These are phyloP conservation scores for Immersiella caudata DNA, from an alignment of 495 filamentous ascomycete species.

Conservation along the genomic window DNA sequence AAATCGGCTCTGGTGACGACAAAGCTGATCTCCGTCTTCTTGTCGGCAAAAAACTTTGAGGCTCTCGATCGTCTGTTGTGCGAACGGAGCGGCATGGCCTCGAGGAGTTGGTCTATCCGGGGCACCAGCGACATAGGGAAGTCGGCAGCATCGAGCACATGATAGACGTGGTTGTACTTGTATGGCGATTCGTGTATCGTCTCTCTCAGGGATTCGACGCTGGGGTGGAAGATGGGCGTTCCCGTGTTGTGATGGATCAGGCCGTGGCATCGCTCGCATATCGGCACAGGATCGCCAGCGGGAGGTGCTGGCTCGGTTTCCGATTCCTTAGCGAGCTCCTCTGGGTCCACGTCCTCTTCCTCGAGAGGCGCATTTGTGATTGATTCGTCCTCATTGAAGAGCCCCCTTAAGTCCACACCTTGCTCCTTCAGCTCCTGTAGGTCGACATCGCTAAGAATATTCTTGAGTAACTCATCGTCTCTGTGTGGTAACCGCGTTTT, in stretches of 20 bases:
- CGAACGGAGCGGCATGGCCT: conserved; percentile 66
- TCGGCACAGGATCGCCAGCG: conserved; percentile 37
- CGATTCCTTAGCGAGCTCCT: conserved; percentile 31
- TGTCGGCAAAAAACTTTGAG: conserved; percentile 62
- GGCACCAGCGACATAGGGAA: conserved; percentile 90
- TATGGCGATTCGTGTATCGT: conserved; percentile 86
- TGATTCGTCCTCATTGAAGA: conserved; percentile 29
- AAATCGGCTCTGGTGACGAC: conserved; percentile 89
- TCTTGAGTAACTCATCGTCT: conserved; percentile 42
- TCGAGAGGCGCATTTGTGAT: neutral
- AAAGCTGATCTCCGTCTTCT: conserved; percentile 74
- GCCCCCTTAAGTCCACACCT: conserved; percentile 44
- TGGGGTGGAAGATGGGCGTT: conserved; percentile 72
- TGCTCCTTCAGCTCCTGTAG: conserved; percentile 44
- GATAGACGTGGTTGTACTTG: conserved; percentile 89
- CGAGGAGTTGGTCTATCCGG: conserved; percentile 55
- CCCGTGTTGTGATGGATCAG: conserved; percentile 74
- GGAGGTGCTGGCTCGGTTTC: conserved; percentile 13
- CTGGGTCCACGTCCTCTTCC: conserved; percentile 47
- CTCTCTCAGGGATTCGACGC: conserved; percentile 72
- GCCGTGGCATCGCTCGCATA: conserved; percentile 87
- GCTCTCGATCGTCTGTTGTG: conserved; percentile 71
- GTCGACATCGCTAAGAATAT: conserved; percentile 45
- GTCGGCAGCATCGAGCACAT: conserved; percentile 96
- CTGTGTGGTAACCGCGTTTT: conserved; percentile 26